Evolutionary conservation across 495 filamentous ascomycete genomes (phyloP), one percentile per base, ranked within the genome.

Genomic region (Podospora pseudoanserina): DNA sequence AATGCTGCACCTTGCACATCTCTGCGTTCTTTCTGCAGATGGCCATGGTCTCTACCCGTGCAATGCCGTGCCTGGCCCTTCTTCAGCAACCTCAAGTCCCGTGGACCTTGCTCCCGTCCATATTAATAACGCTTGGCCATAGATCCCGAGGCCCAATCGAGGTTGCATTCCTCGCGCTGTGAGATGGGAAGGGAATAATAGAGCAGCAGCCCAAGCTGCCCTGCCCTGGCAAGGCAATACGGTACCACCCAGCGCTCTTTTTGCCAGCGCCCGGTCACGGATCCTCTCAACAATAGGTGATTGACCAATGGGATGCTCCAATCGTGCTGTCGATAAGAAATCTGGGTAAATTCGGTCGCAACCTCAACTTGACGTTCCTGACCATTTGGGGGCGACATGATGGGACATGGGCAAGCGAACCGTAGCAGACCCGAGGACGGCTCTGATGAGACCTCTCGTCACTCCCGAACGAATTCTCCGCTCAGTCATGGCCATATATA

Each of bases 301-400:
- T 54, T 32, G 20, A 34, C 73, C 75, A 75, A 76, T 74, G 70
- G 65, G 69, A 20, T 64, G 39, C 13, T n/a, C 66, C 69, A 73
- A 74, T 71, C 62, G 63, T 53, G 30, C 66, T 55, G 70, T 65
- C 53, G 73, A 75, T 71, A 74, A 73, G 74, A 23, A 66, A 57
- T 71, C 62, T 75, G 72, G 75, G 72, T 74, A 73, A 75, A 74
- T 76, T 76, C 67, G 70, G 68, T 67, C 69, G 70, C 70, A 63
- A 71, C 69, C 63, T 71, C 64, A 32, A 49, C 64, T 56, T 57
- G 65, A 60, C 62, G 62, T 61, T 54, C 32, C 67, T 58, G 44
- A 54, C 32, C 56, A 66, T 57, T 60, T 23, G 20, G 20, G 39
- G 61, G 13, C 27, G 15, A 18, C 27, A 61, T 9, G 59, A 28